A percentile compares a stretch with the other conserved stretches of the same genome.
Conservation (phyloP, 2,329 filamentous ascomycete species). For the Trichophyton verrucosum region DNA sequence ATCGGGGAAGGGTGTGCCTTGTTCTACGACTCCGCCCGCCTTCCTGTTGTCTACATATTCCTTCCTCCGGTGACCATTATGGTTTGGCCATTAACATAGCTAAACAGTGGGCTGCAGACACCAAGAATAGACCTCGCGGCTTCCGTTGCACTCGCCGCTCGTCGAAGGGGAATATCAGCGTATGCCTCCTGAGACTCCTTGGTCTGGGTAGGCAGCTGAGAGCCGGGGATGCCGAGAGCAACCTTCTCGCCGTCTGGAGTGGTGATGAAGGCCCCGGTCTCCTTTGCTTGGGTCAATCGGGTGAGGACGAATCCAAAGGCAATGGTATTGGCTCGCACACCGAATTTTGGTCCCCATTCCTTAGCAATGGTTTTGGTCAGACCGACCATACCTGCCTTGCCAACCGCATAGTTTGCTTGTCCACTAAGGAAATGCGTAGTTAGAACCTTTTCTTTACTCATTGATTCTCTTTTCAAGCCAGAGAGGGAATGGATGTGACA, state of each 20-base stretch:
- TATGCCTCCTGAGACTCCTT: conserved; percentile 29
- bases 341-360: conserved; percentile 77
- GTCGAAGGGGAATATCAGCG: conserved; percentile 63
- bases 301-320: conserved; percentile 76
- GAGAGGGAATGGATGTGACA: conserved; percentile 10
- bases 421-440: conserved; percentile 33
- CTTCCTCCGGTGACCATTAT: conserved; percentile 73
- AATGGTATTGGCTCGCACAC: conserved; percentile 70
- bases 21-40: neutral
- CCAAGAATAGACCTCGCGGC: conserved; percentile 66
- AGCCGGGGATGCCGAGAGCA: conserved; percentile 58
- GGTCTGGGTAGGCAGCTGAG: conserved; percentile 33
- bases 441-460: neutral
- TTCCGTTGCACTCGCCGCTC: conserved; percentile 66
- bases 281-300: conserved; percentile 69
- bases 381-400: conserved; percentile 71
- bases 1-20: neutral
- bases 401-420: conserved; percentile 79
- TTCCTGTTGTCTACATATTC: conserved; percentile 40
- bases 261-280: conserved; percentile 65
- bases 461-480: no score
- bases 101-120: conserved; percentile 68
- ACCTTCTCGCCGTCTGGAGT: conserved; percentile 66
- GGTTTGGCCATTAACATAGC: conserved; percentile 77
- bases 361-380: conserved; percentile 84